These are phyloP conservation scores for Aschersonia sp. DNA, from an alignment of 2,329 filamentous ascomycete genomes.

Conservation along the genomic window DNA sequence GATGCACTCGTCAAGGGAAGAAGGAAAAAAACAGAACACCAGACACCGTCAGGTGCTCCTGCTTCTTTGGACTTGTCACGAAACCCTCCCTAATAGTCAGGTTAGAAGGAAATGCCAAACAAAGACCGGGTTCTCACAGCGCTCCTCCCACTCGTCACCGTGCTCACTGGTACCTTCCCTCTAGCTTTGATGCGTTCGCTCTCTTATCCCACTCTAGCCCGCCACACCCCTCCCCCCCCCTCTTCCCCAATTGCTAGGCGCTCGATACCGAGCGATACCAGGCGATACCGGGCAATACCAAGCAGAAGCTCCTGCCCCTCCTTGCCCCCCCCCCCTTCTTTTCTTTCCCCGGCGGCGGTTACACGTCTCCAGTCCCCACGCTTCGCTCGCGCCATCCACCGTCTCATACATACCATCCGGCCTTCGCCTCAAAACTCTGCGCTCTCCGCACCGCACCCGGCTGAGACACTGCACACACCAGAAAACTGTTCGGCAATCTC, in stretches of 20 bases:
- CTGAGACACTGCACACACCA: not conserved
- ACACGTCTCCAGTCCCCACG: not conserved
- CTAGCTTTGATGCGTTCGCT: not conserved
- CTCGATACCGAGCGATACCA: not conserved
- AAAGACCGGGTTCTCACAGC: no score
- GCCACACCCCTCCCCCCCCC: no score
- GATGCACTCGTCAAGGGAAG: not conserved
- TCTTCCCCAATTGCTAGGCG: not conserved
- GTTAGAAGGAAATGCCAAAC: no score
- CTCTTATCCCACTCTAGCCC: not conserved
- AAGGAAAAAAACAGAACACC: not conserved
- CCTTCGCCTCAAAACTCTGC: slow-evolving; percentile 5
- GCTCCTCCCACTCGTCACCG: not conserved
- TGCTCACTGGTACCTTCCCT: not conserved
- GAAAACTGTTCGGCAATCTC: not conserved
- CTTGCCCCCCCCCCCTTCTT: not conserved
- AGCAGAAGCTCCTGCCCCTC: not conserved
- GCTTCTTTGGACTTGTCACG: not conserved
- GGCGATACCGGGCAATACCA: not conserved
- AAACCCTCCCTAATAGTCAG: no score
- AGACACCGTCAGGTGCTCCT: not conserved
- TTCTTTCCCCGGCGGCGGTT: not conserved
- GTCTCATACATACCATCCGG: slow-evolving; percentile 2
- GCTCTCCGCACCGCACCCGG: not conserved
- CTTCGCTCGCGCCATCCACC: slow-evolving; percentile 2